Evolutionary conservation across 306 rosid genomes (phyloP), one percentile per base, ranked within the genome.

Genomic region (Malus sylvestris): DNA sequence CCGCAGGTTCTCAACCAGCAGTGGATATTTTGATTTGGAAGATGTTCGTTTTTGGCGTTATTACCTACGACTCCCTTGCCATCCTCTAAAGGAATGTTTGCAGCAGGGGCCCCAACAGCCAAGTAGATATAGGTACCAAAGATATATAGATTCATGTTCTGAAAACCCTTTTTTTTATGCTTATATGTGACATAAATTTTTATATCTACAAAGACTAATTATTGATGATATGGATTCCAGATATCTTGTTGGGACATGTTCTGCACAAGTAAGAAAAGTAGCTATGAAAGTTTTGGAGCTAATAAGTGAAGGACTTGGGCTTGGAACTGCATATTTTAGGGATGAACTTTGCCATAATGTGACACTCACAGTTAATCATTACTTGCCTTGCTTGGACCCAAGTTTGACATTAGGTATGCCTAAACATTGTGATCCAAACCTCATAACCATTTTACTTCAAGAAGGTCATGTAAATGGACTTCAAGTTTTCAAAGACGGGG

Each of bases 401-500:
- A 60, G 32, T 60, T 25, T 60, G 8, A 60, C 32, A 60, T 25
- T 60, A 25, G 83, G 78, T 44, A 5, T 78, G n/a, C 70, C 82
- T 40, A 82, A 82, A 63, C 85, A 82, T 59, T 51, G 73, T 45
- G 79, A 78, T 72, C 69, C 61, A 46, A 63, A 55, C 49, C 59
- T 78, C 45, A 42, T 78, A 70, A 82, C 70, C 10, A 3, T 68
- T n/a, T 66, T 82, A 42, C 83, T 78, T 13, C 78, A 78, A 55
- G 79, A 59, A 51, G 70, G 0, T 7, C 11, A 82, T 67, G 71
- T 79, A 51, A 23, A 55, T 64, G 78, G 86, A n/a, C 77, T 82
- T 32, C 90, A 88, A 73, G 83, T 90, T 67, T 86, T 81, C 40
- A 84, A 83, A 25, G 87, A 84, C 74, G 85, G 70, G 3, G 63